Conservation (phyloP, 345 rosid species). For the Excoecaria agallocha region DNA sequence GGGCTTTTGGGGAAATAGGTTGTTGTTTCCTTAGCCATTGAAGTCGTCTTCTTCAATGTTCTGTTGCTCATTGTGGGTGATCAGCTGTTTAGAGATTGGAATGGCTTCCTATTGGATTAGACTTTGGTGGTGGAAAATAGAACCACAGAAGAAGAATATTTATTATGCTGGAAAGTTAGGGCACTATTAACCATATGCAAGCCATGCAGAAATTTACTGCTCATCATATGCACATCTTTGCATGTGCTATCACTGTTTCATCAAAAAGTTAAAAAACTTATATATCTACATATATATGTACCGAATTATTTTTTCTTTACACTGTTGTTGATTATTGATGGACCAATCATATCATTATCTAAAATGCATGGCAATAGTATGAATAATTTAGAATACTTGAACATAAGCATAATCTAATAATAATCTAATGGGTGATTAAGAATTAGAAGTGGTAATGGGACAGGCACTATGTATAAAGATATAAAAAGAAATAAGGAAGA, state of each 20-base stretch:
- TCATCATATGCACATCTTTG: not conserved
- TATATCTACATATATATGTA: no score
- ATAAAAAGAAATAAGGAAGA: not conserved
- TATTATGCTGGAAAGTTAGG: constrained; percentile 29
- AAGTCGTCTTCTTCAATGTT: constrained; percentile 22
- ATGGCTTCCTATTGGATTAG: not conserved
- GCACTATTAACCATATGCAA: constrained; percentile 7
- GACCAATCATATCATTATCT: no score
- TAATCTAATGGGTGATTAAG: not conserved
- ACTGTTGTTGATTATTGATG: no score
- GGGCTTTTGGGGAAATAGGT: not conserved
- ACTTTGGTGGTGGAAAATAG: constrained; percentile 11
- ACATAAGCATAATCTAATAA: not conserved
- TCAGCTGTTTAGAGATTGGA: no score
- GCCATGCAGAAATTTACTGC: constrained; percentile 20
- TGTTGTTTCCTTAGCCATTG: constrained; percentile 10
- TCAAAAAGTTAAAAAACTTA: no score
- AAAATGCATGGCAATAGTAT: no score
- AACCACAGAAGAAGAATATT: constrained; percentile 19
- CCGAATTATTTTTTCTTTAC: no score
- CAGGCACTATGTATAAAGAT: not conserved
- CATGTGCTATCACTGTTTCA: constrained; percentile 3
- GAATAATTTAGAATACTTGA: not conserved
- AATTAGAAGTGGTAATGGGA: not conserved
- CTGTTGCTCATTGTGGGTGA: constrained; percentile 9